Percentiles rank a stretch among this genome's conserved stretches.
Conservation (phyloP, 2,329 filamentous ascomycete genomes). For the Fusarium proliferatum region DNA sequence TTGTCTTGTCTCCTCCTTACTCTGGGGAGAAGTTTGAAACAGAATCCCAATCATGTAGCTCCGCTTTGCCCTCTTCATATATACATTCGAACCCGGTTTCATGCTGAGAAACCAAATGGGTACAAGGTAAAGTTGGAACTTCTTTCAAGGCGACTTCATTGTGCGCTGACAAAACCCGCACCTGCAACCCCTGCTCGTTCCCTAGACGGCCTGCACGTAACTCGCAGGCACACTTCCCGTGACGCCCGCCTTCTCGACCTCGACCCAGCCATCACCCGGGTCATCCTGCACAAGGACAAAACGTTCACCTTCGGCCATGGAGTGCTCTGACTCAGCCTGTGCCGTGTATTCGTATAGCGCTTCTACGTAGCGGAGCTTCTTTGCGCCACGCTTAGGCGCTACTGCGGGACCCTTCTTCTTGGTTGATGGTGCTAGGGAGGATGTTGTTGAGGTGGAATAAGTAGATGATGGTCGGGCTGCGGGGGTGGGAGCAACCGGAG, state of each 20-base stretch:
- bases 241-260: conserved; percentile 90
- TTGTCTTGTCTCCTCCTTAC: conserved; percentile 1
- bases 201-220: conserved; percentile 82
- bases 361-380: conserved; percentile 93
- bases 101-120: not conserved
- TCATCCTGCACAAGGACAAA: conserved; percentile 92
- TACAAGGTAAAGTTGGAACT: not conserved
- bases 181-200: conserved; percentile 18
- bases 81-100: conserved; percentile 14
- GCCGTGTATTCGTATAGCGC: conserved; percentile 93
- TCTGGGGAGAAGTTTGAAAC: not conserved
- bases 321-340: conserved; percentile 86
- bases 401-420: conserved; percentile 95
- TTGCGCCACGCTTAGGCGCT: conserved; percentile 88
- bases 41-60: conserved; percentile 16
- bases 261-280: conserved; percentile 93
- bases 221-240: conserved; percentile 93
- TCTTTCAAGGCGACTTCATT: not conserved
- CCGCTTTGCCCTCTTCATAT: conserved; percentile 17
- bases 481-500: conserved; percentile 55
- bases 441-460: conserved; percentile 75
- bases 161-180: conserved; percentile 15
- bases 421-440: conserved; percentile 49
- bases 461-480: conserved; percentile 75
- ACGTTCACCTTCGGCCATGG: conserved; percentile 88